Evolutionary conservation across 2,329 filamentous ascomycete genomes (phyloP), one percentile per base, ranked within the genome.

Genomic region (Talaromyces piceae): DNA sequence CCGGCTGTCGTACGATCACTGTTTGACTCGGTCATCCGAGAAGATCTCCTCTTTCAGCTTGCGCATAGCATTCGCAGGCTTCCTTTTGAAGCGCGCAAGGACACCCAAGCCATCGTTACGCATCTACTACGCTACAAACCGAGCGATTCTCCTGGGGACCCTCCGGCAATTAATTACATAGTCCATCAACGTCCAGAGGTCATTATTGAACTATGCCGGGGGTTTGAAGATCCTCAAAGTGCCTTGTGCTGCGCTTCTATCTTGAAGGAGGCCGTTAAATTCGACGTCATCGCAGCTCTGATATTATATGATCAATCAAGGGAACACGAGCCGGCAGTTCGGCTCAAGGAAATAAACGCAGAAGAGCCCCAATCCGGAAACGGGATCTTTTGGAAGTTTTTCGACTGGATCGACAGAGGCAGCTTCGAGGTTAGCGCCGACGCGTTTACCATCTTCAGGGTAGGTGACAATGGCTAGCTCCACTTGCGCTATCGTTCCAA

Each of bases 361-460:
- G 85, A 88, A 54, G 73, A 82, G 37, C 82, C 80, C 28, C 87
- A 93, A 61, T 86, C 80, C 44, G 91, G 91, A 11, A 79, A 83
- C 41, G 91, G 91, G 3, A 83, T 96, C 2, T 96, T 98, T 67
- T 98, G 93, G 93, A 85, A 82, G 44, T 97, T 97, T 72, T 97
- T 98, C 65, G 83, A 87, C 55, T 98, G 91, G 89, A 95, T 98
- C 62, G 91, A 97, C 72, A 89, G 89, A 71, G 89, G 90, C 60
- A 91, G 87, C 26, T 98, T 98, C 63, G 93, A 98, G 74, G 88
- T 97, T 58, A 91, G 90, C 61, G 91, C 93, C 27, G 93, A 98
- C 75, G 91, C 93, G 1, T 98, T 98, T 68, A 95, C 91, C 53
- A 97, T 91, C 4, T 98, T 98, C 71, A 81, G 91, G 67, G 88